Evolutionary conservation across 352 stramenopile genomes (phyloP).

Genomic region (Phytophthora hibernalis): DNA sequence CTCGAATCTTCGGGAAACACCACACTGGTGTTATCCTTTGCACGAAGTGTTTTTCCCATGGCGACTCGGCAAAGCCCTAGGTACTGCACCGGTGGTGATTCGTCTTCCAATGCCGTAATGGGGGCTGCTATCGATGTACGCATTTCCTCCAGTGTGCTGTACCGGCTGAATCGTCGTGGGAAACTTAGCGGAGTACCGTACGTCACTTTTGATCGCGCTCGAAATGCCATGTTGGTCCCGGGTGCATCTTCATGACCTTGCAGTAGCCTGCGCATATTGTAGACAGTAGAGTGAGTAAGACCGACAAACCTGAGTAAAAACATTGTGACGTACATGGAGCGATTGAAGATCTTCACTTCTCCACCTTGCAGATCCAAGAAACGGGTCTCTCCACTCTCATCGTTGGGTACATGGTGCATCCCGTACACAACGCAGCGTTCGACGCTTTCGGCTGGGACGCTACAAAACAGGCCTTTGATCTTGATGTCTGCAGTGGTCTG

Average conservation of each 20-base stretch:
- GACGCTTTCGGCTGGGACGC: slow-evolving; percentile 56
- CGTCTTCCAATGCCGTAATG: background rate
- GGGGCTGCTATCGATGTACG: slow-evolving; percentile 1
- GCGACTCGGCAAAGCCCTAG: slow-evolving; percentile 76
- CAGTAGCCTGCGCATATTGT: slow-evolving; percentile 12
- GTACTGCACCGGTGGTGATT: slow-evolving; percentile 38
- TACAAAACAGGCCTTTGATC: slow-evolving; percentile 85
- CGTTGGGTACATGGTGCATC: slow-evolving; percentile 43
- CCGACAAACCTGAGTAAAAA: background rate
- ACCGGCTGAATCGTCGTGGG: slow-evolving; percentile 71
- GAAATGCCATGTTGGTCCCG: slow-evolving; percentile 27
- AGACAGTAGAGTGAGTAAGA: background rate
- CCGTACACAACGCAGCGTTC: slow-evolving; percentile 69
- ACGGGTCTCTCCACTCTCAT: slow-evolving; percentile 10
- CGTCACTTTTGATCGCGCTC: slow-evolving; percentile 30
- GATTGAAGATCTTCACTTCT: slow-evolving; percentile 49
- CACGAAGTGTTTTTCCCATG: slow-evolving; percentile 56
- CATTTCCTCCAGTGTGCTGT: slow-evolving; percentile 69
- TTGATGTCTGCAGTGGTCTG: slow-evolving; percentile 35
- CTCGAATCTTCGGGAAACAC: slow-evolving; percentile 42
- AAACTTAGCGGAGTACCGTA: slow-evolving; percentile 42
- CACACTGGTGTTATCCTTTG: slow-evolving; percentile 12
- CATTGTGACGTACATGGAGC: slow-evolving; percentile 28
- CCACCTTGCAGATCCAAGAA: slow-evolving; percentile 22
- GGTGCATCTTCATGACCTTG: slow-evolving; percentile 26